Base-by-base conservation (phyloP, 2,329 filamentous ascomycete genomes). In the Boeremia lycopersici region DNA sequence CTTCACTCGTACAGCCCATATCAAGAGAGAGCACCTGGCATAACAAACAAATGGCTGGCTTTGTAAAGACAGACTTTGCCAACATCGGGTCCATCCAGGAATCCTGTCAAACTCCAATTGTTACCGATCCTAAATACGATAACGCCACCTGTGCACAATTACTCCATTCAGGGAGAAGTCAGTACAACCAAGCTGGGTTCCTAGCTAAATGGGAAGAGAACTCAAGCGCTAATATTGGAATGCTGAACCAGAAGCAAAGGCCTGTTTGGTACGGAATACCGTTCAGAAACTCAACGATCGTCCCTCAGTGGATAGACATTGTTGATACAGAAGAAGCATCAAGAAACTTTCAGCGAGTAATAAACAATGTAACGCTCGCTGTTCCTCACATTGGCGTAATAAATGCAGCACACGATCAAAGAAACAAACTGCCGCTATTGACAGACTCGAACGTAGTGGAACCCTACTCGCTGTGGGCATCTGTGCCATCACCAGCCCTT, bases 291-390 rank as follows among this genome's bases (percentile, higher is more conserved):
- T 91, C 87, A 0, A 91, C 88, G 0, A 78, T 93, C 50, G 80
- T 76, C 1, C 87, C 85, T 0, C 79, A 84, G 2, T 93, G 90
- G 90, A 85, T 92, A 33, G 81, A 89, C 52, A 74, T 79, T 8
- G 74, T 80, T 33, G 78, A 90, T 51, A 81, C 86, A n/a, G 78
- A 79, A 0, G 71, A 76, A 3, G 76, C 79, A 0, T 87, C 81
- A 4, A 69, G 78, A 5, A 68, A 78, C 10, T 71, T 84, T 48
- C 74, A 77, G 0, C 80, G 89, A 19, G 79, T 89, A 33, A 77
- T 93, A 63, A 90, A 92, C 69, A 92, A 93, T 59, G 84, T 91
- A 25, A 89, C 88, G 0, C 79, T 92, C 61, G 89, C 89, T 0
- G 87, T 93, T 82, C 90, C 90, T 0, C 90, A 95, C 63, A 79